These are phyloP conservation scores for Talaromyces sp. DNA, from an alignment of 2,329 filamentous ascomycete genomes.

Conservation along the genomic window DNA sequence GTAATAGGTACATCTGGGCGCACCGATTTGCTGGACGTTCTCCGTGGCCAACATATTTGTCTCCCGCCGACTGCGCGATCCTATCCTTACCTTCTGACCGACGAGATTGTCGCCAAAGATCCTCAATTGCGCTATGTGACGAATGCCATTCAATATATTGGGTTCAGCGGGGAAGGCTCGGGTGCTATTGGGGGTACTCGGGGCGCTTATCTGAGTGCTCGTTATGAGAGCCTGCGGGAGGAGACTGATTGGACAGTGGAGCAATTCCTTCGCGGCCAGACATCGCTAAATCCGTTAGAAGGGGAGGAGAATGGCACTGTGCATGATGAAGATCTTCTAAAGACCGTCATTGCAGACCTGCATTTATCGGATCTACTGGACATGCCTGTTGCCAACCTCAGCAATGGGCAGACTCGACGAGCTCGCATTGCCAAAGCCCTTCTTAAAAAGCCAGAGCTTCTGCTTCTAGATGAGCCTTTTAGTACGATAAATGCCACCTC, in stretches of 20 bases:
- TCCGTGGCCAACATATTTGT: constrained; percentile 75
- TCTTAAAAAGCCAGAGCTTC: constrained; percentile 73
- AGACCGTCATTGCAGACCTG: constrained; percentile 69
- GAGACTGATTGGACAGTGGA: constrained; percentile 82
- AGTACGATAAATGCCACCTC: constrained; percentile 54
- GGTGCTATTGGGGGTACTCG: constrained; percentile 50
- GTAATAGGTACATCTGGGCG: constrained; percentile 79
- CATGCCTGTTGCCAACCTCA: constrained; percentile 85
- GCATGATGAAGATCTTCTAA: constrained; percentile 56
- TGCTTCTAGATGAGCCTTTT: constrained; percentile 91
- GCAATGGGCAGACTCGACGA: constrained; percentile 87
- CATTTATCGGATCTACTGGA: constrained; percentile 69
- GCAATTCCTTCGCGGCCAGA: constrained; percentile 81
- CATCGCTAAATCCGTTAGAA: constrained; percentile 74
- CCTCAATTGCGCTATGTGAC: constrained; percentile 59
- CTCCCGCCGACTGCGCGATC: constrained; percentile 74
- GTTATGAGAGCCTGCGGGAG: constrained; percentile 87
- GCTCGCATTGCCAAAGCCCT: constrained; percentile 87
- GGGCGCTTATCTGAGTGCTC: constrained; percentile 82
- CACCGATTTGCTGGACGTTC: constrained; percentile 77
- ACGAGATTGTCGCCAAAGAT: constrained; percentile 57
- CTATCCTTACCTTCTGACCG: constrained; percentile 75
- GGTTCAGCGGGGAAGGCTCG: constrained; percentile 76
- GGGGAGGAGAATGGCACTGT: constrained; percentile 53
- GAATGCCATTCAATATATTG: constrained; percentile 82